Percentiles rank a stretch among this genome's conserved stretches.
Conservation (phyloP, 2,329 filamentous ascomycete species). For the Dothistroma pini region DNA sequence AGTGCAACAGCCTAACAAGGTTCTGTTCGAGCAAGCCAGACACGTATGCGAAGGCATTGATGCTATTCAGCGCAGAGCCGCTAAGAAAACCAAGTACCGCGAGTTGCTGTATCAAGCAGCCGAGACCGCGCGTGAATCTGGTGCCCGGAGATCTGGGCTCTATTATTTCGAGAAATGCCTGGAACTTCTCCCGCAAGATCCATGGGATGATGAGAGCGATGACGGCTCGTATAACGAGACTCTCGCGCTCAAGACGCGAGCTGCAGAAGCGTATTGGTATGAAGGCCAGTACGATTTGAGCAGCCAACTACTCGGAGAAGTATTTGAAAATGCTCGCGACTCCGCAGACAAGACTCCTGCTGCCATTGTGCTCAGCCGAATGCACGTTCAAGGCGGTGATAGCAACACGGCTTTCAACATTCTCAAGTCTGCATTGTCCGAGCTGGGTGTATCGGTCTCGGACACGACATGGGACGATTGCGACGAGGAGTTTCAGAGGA, state of each 20-base stretch:
- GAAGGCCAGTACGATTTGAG: conserved; percentile 69
- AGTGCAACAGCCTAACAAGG: conserved; percentile 45
- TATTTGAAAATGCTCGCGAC: conserved; percentile 67
- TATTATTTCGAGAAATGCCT: conserved; percentile 78
- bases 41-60: conserved; percentile 77
- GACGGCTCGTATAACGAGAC: conserved; percentile 88
- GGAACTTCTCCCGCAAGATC: conserved; percentile 70
- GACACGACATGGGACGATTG: conserved; percentile 70
- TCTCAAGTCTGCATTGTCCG: conserved; percentile 66
- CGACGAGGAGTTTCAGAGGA: conserved; percentile 65
- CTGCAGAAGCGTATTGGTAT: conserved; percentile 79
- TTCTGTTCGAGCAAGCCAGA: conserved; percentile 68
- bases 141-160: conserved; percentile 74
- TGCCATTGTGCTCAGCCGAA: conserved; percentile 76
- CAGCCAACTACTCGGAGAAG: conserved; percentile 62
- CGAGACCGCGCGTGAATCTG: conserved; percentile 72
- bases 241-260: conserved; percentile 69
- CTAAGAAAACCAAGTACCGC: conserved; percentile 56
- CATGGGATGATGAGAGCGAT: conserved; percentile 64
- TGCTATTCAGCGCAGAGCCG: conserved; percentile 65
- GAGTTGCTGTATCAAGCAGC: conserved; percentile 76
- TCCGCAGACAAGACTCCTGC: conserved; percentile 75
- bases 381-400: conserved; percentile 72
- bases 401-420: conserved; percentile 64
- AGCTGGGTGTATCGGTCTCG: conserved; percentile 65